Evolutionary conservation across 805 yeast genomes (phyloP), one percentile per base, ranked within the genome.

Genomic region (Lipomyces kockii): DNA sequence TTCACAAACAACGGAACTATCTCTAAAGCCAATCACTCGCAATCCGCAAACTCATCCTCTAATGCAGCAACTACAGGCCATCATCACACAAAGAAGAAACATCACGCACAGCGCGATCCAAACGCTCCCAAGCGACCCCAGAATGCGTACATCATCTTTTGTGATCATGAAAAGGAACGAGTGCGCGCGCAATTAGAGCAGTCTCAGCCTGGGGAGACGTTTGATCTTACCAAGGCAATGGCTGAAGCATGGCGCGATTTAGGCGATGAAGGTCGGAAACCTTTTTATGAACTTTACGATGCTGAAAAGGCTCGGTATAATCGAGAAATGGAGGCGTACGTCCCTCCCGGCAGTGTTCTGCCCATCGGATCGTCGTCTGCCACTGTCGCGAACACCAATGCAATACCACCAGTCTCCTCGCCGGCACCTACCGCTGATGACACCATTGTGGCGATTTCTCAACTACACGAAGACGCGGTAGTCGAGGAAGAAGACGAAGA

Each of bases 71-170:
- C 51, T 11, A n/a, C 54, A 32, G 27, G 37, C 58, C 39, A 17
- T 56, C 25, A 54, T 25, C 43, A 68, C 8, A 37, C 60, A 11
- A 56, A 62, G 74, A 72, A 75, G 79, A 75, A 67, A 75, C 80
- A 72, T 58, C 81, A 63, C n/a, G 29, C 82, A 61, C 81, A 83
- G 9, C 85, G 92, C 73, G 97, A 92, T 77, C 97, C 97, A 9
- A 87, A 87, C 72, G 83, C 89, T 74, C 98, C 97, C 25, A 91
- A 90, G 73, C 83, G 96, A 74, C 97, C 97, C 5, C 89, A 95
- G 2, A 93, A 92, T 77, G 97, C 97, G 4, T 93, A 92, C 75
- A 81, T 91, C 69, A 85, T 91, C 63, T 92, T 89, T 75, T 93
- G 97, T 78, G 98, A 93, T 67, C 80, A 85, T 80, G 96, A 91